Percentiles rank a stretch among this genome's conserved stretches.
Evolutionary conservation across 176 grass and related monocot genomes (phyloP).

Genomic region (Thalia dealbata): DNA sequence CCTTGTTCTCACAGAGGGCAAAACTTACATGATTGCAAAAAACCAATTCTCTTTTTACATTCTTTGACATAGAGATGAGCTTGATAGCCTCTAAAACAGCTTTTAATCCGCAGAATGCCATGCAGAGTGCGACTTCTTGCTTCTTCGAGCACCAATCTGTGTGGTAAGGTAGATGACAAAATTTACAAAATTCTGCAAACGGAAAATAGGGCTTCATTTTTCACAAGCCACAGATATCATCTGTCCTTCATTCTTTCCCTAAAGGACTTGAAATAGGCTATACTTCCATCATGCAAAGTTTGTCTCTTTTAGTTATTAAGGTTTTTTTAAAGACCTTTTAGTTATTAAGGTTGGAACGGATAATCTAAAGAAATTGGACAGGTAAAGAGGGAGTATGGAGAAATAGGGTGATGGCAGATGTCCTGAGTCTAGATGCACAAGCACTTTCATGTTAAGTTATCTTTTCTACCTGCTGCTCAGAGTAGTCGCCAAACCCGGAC

Average conservation of each 20-base stretch:
- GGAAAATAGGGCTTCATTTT: background rate
- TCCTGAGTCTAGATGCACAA: no score
- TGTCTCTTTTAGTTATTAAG: background rate
- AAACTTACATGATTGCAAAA: slow-evolving; percentile 76
- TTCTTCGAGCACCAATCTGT: slow-evolving; percentile 93
- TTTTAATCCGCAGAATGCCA: slow-evolving; percentile 97
- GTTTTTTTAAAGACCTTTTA: no score
- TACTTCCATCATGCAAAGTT: background rate
- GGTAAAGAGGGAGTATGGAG: no score
- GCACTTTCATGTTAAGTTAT: no score
- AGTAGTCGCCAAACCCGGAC: no score
- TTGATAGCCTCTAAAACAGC: slow-evolving; percentile 91
- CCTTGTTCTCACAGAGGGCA: background rate
- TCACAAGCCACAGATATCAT: background rate
- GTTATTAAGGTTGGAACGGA: background rate
- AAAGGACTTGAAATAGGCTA: background rate
- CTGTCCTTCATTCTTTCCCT: background rate
- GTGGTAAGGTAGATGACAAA: slow-evolving; percentile 20
- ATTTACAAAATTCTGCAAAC: background rate
- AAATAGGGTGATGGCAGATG: no score
- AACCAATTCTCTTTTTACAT: slow-evolving; percentile 54
- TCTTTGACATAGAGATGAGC: slow-evolving; percentile 56
- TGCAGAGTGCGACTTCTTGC: slow-evolving; percentile 86
- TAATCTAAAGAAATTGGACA: no score
- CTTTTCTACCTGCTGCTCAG: no score